phyloP scores from a whole-genome alignment of 441 rosid genomes.

The Euphorbia corollata region DNA sequence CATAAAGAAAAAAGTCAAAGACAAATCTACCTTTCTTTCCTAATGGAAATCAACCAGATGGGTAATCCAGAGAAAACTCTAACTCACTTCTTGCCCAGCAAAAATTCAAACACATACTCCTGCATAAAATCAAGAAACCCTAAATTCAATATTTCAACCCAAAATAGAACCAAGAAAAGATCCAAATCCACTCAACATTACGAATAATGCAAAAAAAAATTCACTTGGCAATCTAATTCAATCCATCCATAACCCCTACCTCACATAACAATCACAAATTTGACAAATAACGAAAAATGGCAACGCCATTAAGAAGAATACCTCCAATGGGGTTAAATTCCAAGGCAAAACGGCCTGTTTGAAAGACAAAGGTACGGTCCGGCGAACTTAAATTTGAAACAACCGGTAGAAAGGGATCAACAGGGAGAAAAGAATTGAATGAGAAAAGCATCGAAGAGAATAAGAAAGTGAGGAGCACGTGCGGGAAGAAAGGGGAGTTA shows the following conservation, averaged over 20 bases:
- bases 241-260: slow-evolving; percentile 24
- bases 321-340: slow-evolving; percentile 23
- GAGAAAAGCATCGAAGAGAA: neutral
- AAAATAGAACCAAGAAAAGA: slow-evolving; percentile 7
- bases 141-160: slow-evolving; percentile 28
- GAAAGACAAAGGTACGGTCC: neutral
- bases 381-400: neutral
- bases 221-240: slow-evolving; percentile 9
- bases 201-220: slow-evolving; percentile 13
- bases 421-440: neutral
- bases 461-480: slow-evolving; percentile 21
- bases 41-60: slow-evolving; percentile 28
- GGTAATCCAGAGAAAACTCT: slow-evolving; percentile 27
- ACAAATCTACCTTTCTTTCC: slow-evolving; percentile 12
- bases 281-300: neutral
- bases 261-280: slow-evolving; percentile 9
- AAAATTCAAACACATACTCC: slow-evolving; percentile 47
- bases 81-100: slow-evolving; percentile 22
- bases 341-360: slow-evolving; percentile 13
- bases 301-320: slow-evolving; percentile 9
- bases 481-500: slow-evolving; percentile 11
- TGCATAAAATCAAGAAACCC: slow-evolving; percentile 40
- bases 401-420: slow-evolving; percentile 7
- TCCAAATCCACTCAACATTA: slow-evolving; percentile 13
- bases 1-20: too few relatives aligned